Conservation (phyloP, 371 early-diverging fungal species). For the Mucor lusitanicus region DNA sequence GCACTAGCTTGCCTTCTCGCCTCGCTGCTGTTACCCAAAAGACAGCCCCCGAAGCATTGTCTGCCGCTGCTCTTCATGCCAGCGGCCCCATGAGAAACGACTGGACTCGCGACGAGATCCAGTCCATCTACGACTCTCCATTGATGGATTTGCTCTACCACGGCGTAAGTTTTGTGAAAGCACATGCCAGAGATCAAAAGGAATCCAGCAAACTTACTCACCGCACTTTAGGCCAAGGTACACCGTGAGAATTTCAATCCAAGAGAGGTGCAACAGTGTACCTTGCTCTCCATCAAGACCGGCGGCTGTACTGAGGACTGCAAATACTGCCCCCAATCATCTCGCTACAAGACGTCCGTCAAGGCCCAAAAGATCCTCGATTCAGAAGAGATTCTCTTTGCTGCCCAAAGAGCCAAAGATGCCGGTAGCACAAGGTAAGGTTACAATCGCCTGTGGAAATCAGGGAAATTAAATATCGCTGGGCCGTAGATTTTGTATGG, state of each 20-base stretch:
- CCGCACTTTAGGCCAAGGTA: slow-evolving; percentile 62
- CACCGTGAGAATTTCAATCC: slow-evolving; percentile 78
- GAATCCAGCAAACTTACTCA: not conserved
- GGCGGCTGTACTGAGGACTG: slow-evolving; percentile 90
- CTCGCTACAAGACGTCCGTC: slow-evolving; percentile 72
- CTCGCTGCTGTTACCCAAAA: slow-evolving; percentile 55
- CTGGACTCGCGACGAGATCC: slow-evolving; percentile 79
- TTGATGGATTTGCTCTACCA: slow-evolving; percentile 79
- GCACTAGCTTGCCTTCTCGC: slow-evolving; percentile 50
- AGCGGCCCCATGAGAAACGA: slow-evolving; percentile 64
- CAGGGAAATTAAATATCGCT: slow-evolving; percentile 6
- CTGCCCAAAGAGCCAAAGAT: slow-evolving; percentile 80
- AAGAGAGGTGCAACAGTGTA: slow-evolving; percentile 81
- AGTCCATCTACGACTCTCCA: slow-evolving; percentile 80
- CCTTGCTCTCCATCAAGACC: slow-evolving; percentile 84
- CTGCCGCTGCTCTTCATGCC: slow-evolving; percentile 65
- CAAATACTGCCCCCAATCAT: slow-evolving; percentile 86
- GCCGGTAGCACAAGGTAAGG: slow-evolving; percentile 72
- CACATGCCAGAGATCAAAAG: slow-evolving; percentile 4
- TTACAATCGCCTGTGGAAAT: not conserved
- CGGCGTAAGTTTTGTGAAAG: slow-evolving; percentile 56
- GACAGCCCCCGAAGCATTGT: slow-evolving; percentile 37
- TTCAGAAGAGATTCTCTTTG: slow-evolving; percentile 71
- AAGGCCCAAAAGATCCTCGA: slow-evolving; percentile 77
- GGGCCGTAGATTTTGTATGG: slow-evolving; percentile 72